phyloP scores from a whole-genome alignment of 169 alveolate species.

The Eimeria sp. region DNA sequence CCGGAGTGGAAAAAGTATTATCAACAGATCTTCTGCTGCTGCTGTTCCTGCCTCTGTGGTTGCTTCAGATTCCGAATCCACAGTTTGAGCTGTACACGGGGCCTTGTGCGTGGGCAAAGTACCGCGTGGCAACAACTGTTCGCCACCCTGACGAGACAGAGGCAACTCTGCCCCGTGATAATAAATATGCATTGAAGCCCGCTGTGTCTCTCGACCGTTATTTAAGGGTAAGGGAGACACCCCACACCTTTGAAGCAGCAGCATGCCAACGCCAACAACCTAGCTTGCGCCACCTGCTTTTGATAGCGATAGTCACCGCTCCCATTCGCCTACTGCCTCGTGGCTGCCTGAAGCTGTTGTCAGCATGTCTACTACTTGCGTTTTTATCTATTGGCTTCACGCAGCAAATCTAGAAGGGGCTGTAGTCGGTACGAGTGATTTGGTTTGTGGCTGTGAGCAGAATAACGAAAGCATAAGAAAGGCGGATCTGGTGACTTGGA shows the following conservation, averaged over 20 bases:
- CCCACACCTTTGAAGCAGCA: too few species aligned
- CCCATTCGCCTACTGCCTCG: too few species aligned
- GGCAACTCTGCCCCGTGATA: conserved; percentile 88
- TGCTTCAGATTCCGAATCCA: conserved; percentile 84
- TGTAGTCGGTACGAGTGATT: too few species aligned
- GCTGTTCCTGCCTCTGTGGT: conserved; percentile 1
- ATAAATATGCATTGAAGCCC: conserved; percentile 87
- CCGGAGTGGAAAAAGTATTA: not conserved
- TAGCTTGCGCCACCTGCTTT: too few species aligned
- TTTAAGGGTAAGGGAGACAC: conserved; percentile 48
- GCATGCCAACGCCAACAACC: too few species aligned
- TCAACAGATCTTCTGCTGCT: not conserved
- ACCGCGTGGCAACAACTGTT: conserved; percentile 85
- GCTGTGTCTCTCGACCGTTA: conserved; percentile 88
- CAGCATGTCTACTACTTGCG: too few species aligned
- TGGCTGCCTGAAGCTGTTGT: too few species aligned
- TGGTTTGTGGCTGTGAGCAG: not conserved
- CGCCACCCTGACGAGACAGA: conserved; percentile 86
- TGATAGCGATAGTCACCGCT: too few species aligned
- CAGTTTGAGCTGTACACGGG: conserved; percentile 87
- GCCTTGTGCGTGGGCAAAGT: conserved; percentile 89
- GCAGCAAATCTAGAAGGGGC: too few species aligned
- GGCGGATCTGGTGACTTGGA: conserved; percentile 88
- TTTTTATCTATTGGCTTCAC: too few species aligned
- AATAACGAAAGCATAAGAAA: conserved; percentile 86